A percentile compares a stretch with the other conserved stretches of the same genome.
phyloP scores from a whole-genome alignment of 2,329 filamentous ascomycete genomes.

The Penicillium sp. region DNA sequence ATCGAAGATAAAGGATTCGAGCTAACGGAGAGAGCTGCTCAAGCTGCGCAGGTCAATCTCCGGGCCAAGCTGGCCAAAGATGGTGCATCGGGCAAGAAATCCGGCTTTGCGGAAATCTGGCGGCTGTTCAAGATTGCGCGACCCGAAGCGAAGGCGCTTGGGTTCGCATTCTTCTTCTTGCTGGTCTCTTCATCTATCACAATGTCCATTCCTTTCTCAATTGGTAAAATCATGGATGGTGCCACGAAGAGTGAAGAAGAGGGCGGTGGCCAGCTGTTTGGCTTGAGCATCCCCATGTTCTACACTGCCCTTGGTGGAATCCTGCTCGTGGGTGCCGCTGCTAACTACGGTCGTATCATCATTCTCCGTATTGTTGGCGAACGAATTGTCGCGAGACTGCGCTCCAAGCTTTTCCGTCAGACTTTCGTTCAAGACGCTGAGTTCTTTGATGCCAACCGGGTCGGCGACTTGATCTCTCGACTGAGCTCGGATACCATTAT shows the following conservation, averaged over 20 bases:
- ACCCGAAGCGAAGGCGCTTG: slow-evolving; percentile 79
- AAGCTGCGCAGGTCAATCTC: slow-evolving; percentile 87
- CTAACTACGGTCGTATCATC: slow-evolving; percentile 93
- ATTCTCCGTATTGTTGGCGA: slow-evolving; percentile 93
- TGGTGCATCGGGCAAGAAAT: slow-evolving; percentile 58
- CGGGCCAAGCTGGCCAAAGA: slow-evolving; percentile 86
- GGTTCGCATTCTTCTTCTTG: slow-evolving; percentile 78
- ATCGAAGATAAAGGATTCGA: slow-evolving; percentile 67
- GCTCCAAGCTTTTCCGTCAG: slow-evolving; percentile 85
- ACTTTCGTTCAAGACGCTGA: slow-evolving; percentile 98
- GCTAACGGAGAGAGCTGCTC: slow-evolving; percentile 79
- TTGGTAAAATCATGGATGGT: slow-evolving; percentile 91
- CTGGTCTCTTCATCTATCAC: slow-evolving; percentile 89
- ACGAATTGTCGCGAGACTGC: slow-evolving; percentile 84
- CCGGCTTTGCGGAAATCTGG: slow-evolving; percentile 76
- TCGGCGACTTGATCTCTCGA: slow-evolving; percentile 93
- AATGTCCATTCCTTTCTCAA: slow-evolving; percentile 95
- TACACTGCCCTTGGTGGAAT: slow-evolving; percentile 78
- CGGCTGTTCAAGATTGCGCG: slow-evolving; percentile 85
- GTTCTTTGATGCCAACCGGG: slow-evolving; percentile 97
- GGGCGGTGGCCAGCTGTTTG: slow-evolving; percentile 72
- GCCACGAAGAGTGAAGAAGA: slow-evolving; percentile 74
- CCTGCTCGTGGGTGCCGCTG: slow-evolving; percentile 79
- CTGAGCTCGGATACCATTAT: slow-evolving; percentile 96
- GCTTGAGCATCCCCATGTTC: slow-evolving; percentile 82